Conservation (phyloP, 768 basidiomycete species). For the Cystobasidium tubakii region DNA sequence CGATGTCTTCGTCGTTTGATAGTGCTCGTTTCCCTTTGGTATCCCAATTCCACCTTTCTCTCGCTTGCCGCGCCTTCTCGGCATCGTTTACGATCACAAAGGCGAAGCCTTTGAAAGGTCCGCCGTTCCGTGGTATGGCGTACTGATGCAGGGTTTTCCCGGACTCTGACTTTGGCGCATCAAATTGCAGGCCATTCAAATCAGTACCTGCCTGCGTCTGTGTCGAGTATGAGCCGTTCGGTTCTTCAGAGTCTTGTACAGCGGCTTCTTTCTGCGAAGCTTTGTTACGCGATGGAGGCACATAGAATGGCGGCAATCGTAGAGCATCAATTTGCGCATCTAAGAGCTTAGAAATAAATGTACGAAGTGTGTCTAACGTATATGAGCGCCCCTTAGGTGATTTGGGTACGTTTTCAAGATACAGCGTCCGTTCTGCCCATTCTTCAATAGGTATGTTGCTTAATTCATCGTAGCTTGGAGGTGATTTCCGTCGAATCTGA, state of each 20-base stretch:
- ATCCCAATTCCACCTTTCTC: slow-evolving; percentile 40
- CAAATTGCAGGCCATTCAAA: neutral
- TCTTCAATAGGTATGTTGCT: slow-evolving; percentile 19
- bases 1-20: neutral
- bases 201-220: neutral
- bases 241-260: neutral
- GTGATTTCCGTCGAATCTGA: slow-evolving; percentile 29
- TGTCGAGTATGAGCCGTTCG: neutral
- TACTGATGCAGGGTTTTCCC: neutral
- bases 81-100: slow-evolving; percentile 33
- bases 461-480: slow-evolving; percentile 21
- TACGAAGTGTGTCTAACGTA: neutral
- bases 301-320: slow-evolving; percentile 39
- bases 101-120: slow-evolving; percentile 44
- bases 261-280: neutral
- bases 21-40: neutral
- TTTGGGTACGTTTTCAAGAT: slow-evolving; percentile 43
- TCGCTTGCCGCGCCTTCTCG: slow-evolving; percentile 29
- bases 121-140: slow-evolving; percentile 41
- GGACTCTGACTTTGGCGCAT: neutral
- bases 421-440: slow-evolving; percentile 38
- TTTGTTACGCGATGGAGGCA: neutral
- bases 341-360: slow-evolving; percentile 36
- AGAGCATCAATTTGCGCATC: slow-evolving; percentile 26
- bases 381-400: neutral